Evolutionary conservation across 176 grass and related monocot species (phyloP).

Genomic region (Carex pumila): DNA sequence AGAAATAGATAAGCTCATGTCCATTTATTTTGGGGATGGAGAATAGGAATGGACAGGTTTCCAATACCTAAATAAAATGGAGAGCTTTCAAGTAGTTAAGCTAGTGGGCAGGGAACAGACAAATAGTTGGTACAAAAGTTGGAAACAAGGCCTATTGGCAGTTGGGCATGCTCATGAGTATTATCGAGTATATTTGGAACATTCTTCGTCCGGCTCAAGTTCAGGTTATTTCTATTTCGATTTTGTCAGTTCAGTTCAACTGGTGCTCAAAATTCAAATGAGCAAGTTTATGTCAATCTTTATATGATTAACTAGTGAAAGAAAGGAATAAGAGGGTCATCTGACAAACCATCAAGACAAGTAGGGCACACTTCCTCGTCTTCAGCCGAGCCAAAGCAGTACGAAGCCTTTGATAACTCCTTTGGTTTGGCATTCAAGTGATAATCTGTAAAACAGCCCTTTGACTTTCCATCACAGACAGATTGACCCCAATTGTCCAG

Average conservation of each 20-base stretch:
- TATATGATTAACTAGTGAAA: background rate
- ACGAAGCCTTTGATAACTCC: slow-evolving; percentile 44
- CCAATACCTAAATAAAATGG: background rate
- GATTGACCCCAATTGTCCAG: slow-evolving; percentile 46
- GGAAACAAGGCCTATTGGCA: background rate
- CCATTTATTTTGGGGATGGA: background rate
- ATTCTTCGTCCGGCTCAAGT: background rate
- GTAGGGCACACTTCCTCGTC: slow-evolving; percentile 97
- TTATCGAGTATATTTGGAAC: background rate
- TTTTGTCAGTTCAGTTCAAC: background rate
- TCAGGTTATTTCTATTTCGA: background rate
- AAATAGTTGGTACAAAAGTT: background rate
- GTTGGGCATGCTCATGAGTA: background rate
- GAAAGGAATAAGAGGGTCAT: background rate
- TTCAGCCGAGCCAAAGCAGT: slow-evolving; percentile 61
- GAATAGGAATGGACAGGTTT: background rate
- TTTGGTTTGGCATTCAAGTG: slow-evolving; percentile 39
- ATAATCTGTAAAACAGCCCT: slow-evolving; percentile 42
- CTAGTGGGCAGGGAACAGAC: background rate
- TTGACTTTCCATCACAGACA: slow-evolving; percentile 58
- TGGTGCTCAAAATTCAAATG: background rate
- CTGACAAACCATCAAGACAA: slow-evolving; percentile 83
- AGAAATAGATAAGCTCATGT: background rate
- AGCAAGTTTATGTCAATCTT: background rate
- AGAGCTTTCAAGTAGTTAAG: background rate